Base-by-base conservation (phyloP, 345 rosid species). In the Boechera divaricarpa region DNA sequence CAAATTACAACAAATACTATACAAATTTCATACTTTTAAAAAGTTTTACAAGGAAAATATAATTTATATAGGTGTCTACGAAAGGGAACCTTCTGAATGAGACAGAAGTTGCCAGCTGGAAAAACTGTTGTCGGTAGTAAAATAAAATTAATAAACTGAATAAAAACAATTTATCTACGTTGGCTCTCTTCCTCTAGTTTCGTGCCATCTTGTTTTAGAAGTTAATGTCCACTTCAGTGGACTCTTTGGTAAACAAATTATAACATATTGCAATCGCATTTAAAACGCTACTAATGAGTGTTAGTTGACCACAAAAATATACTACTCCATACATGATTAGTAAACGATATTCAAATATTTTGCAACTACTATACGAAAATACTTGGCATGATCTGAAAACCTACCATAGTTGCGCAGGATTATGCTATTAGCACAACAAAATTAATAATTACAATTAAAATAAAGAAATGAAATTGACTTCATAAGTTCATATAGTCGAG, bases 61-160 rank as follows among this genome's bases (percentile, higher is more conserved):
- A 2, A 13, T 21, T 10, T 42, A 53, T 62, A 26, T 24, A 53
- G 71, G 61, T 71, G 60, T 45, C 61, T 63, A 63, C 11, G 67
- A 64, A 70, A 77, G 53, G 28, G 76, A 77, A 77, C 67, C 76
- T 71, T 77, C 76, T 70, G 60, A 47, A 48, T 26, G 80, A 57
- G 80, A 77, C 71, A 70, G 35, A 55, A 56, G 45, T 56, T 55
- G 72, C 76, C 76, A 77, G 76, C 66, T 70, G 67, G 67, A 61
- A 51, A 61, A 60, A 21, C 39, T 32, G 1, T 42, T 69, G 79
- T 76, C 79, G 70, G 57, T 42, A 69, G 29, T 69, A 18, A 28
- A 51, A 13, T 2, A 36, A 26, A 26, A 10, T 15, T 7, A 54
- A n/a, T 5, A 58, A 28, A 36, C 7, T 28, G 29, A 75, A 58